Percentiles rank a stretch among this genome's conserved stretches.
Evolutionary conservation across 495 filamentous ascomycete genomes (phyloP).

Genomic region (Penicillium fimorum): DNA sequence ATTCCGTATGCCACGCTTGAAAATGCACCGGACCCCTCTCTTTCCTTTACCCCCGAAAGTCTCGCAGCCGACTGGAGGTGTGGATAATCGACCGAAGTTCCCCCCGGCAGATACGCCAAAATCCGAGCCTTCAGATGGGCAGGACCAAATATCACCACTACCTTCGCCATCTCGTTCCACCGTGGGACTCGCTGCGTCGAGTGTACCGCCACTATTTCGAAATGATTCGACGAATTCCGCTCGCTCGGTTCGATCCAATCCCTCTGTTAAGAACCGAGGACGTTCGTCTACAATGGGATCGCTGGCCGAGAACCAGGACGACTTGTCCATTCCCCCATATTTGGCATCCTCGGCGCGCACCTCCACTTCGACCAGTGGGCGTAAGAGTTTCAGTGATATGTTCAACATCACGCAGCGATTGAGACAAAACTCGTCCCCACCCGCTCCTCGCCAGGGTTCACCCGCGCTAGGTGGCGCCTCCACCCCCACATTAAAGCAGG

Average conservation of each 20-base stretch:
- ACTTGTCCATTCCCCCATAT: constrained; percentile 57
- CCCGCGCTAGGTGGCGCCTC: constrained; percentile 50
- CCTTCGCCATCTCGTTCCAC: constrained; percentile 57
- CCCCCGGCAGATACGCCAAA: constrained; percentile 24
- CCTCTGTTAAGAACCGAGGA: constrained; percentile 58
- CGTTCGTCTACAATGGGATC: constrained; percentile 92
- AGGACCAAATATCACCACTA: constrained; percentile 49
- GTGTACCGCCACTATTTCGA: constrained; percentile 45
- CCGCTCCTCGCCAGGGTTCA: constrained; percentile 60
- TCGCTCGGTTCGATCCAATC: constrained; percentile 72
- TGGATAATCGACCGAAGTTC: constrained; percentile 29
- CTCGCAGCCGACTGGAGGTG: constrained; percentile 21
- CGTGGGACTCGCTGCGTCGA: constrained; percentile 42
- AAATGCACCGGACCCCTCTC: constrained; percentile 77
- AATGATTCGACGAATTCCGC: constrained; percentile 65
- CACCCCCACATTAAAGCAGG: constrained; percentile 68
- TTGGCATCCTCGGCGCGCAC: constrained; percentile 62
- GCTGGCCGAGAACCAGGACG: constrained; percentile 53
- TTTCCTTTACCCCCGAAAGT: constrained; percentile 80
- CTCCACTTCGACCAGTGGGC: constrained; percentile 77
- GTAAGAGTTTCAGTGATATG: constrained; percentile 87
- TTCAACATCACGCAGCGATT: constrained; percentile 71
- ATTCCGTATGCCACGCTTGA: constrained; percentile 79
- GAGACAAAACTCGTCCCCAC: constrained; percentile 72
- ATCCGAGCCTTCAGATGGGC: constrained; percentile 29